A percentile compares a stretch with the other conserved stretches of the same genome.
These are phyloP conservation scores for Calonectria pteridis DNA, from an alignment of 2,329 filamentous ascomycete genomes.

Conservation along the genomic window DNA sequence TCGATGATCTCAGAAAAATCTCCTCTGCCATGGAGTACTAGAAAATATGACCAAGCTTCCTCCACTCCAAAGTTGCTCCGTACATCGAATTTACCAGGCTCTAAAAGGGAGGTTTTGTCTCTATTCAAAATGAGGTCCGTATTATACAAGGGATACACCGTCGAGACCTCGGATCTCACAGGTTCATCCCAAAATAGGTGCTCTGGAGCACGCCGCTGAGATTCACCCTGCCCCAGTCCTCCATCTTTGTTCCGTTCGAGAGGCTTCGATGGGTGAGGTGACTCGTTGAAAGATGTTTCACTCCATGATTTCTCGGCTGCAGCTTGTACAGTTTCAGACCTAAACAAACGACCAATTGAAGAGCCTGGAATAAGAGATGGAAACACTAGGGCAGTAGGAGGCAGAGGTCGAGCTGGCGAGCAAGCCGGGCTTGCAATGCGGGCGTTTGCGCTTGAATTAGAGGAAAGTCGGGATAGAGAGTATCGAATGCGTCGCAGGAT, in stretches of 20 bases:
- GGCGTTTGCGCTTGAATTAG: conserved; percentile 23
- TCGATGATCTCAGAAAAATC: conserved; percentile 37
- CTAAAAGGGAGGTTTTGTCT: conserved; percentile 35
- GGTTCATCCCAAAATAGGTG: background rate
- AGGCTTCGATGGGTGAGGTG: conserved; percentile 10
- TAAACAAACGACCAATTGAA: conserved; percentile 15
- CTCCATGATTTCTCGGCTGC: conserved; percentile 18
- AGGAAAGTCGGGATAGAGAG: conserved; percentile 31
- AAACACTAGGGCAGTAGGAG: conserved; percentile 32
- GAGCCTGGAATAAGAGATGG: conserved; percentile 19
- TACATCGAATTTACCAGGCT: conserved; percentile 33
- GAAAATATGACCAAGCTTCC: conserved; percentile 46
- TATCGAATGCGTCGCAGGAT: conserved; percentile 35
- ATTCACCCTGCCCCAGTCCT: conserved; percentile 31
- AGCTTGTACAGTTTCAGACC: conserved; percentile 19
- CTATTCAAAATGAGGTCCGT: conserved; percentile 13
- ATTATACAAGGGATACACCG: background rate
- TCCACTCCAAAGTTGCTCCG: conserved; percentile 37
- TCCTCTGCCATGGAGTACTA: conserved; percentile 35
- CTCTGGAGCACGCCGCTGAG: background rate
- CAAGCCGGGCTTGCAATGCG: conserved; percentile 14
- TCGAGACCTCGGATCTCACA: background rate
- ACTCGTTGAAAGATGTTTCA: conserved; percentile 5
- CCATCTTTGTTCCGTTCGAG: conserved; percentile 36
- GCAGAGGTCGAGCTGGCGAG: conserved; percentile 19